Evolutionary conservation across 495 filamentous ascomycete species (phyloP), one percentile per base, ranked within the genome.

Genomic region (Emericellopsis terricola): DNA sequence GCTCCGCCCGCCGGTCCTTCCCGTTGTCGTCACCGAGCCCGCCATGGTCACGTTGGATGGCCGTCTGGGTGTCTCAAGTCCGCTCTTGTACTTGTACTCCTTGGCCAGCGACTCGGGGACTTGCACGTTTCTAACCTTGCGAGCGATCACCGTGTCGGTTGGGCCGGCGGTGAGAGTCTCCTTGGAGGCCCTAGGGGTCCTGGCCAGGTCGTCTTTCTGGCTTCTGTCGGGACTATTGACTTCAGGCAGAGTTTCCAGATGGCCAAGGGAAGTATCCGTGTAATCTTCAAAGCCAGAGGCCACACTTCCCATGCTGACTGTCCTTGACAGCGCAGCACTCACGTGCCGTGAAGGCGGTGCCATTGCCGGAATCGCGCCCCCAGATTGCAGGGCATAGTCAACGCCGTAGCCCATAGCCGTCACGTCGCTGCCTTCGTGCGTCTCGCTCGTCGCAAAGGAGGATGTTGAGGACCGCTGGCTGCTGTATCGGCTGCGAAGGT

Each of bases 241-340:
- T 40, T 57, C 62, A 35, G 50, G 50, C 57, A 43, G 83, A 42
- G 47, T 64, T 57, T 38, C 68, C 50, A 56, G 73, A 65, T 15
- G 56, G 46, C 53, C 44, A 38, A 48, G 50, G 20, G 37, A 34
- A 27, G 46, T 37, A 34, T 85, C 82, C 34, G 72, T 72, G 37
- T 74, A 67, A 13, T 76, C 78, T 15, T 86, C 86, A 15, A 93
- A 69, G 1, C 81, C 85, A 11, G 85, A 94, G n/a, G 81, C 82
- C 62, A 94, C 84, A 43, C 86, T 94, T 8, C 89, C 89, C 34
- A 96, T 68, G 48, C 86, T 94, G 21, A 85, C 76, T 8, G 85
- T 73, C 31, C 89, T 64, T 14, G 80, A 77, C 31, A 92, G 57
- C 13, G 67, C 53, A 34, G 67, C 66, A 34, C 63, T 69, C 26